Evolutionary conservation across 768 basidiomycete genomes (phyloP).

Genomic region (Asterophora parasitica): DNA sequence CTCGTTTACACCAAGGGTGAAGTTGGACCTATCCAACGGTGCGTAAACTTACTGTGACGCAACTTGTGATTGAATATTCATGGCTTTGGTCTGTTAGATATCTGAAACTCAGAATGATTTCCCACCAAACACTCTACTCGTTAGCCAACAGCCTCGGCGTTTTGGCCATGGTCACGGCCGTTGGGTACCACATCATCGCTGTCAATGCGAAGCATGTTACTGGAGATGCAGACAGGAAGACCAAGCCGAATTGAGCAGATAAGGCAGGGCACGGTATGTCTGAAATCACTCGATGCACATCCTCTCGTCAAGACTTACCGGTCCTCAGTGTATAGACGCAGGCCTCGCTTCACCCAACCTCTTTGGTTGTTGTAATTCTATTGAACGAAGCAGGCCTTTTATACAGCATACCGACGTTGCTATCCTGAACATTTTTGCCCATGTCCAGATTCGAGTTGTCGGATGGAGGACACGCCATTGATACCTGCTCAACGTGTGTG

Average conservation of each 20-base stretch:
- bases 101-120: constrained; percentile 56
- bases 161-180: constrained; percentile 82
- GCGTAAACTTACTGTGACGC: neutral
- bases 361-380: too few species aligned
- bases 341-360: too few species aligned
- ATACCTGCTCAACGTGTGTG: too few species aligned
- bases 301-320: too few species aligned
- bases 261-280: neutral
- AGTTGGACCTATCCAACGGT: neutral
- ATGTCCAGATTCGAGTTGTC: too few species aligned
- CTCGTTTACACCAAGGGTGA: neutral
- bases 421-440: too few species aligned
- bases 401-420: too few species aligned
- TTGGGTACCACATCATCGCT: constrained; percentile 86
- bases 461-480: too few species aligned
- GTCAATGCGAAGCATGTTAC: constrained; percentile 59
- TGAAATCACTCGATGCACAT: too few species aligned
- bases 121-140: constrained; percentile 72
- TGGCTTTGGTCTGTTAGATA: neutral
- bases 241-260: constrained; percentile 13
- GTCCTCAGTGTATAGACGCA: too few species aligned
- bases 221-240: constrained; percentile 20
- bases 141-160: constrained; percentile 81
- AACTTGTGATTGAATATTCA: neutral
- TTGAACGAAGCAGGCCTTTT: too few species aligned